Base-by-base conservation (phyloP, 768 basidiomycete species). In the Candolleomyces efflorescens region DNA sequence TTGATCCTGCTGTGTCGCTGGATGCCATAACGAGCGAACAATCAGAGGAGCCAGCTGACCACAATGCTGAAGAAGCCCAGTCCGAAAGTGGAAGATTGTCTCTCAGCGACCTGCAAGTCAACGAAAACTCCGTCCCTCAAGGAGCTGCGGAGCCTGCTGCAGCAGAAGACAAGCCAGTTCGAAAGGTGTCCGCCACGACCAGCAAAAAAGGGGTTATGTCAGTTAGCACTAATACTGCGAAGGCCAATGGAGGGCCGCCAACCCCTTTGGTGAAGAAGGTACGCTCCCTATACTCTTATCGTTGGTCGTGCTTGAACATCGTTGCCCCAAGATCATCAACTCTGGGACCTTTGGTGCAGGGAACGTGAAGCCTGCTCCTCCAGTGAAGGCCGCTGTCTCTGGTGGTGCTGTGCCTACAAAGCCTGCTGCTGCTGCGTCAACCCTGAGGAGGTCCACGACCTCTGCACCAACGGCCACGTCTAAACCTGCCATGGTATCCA, bases 201-300 rank as follows among this genome's bases (percentile, higher is more conserved):
- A 77, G 72, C 70, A 65, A 69, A 59, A 72, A 71, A 59, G 45
- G 68, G 38, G 60, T 70, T 44, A 71, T 77, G 62, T 68, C 75
- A 45, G 73, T 72, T 58, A 83, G 9, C 38, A 43, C 76, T 57
- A 62, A 73, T 43, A 64, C 75, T 23, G 72, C 69, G 52, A 87
- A 83, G 72, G 58, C 75, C 22, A 75, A 75, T 52, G 78, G 72
- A 62, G 75, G 72, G 32, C 77, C 83, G 36, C 71, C 81, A 43
- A 81, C 84, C 18, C 78, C 82, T 55, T 68, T 78, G 10, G 85
- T 85, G 48, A 92, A 88, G 75, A 90, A 87, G 81, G 90, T 86
- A 48, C 44, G 53, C 61, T 54, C 27, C 41, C 60, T 51, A 41
- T 17, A 18, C 22, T 26, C 48, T 52, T 63, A 55, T 59, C 54